Conservation (phyloP, 768 basidiomycete species). For the Termitomyces sp. region DNA sequence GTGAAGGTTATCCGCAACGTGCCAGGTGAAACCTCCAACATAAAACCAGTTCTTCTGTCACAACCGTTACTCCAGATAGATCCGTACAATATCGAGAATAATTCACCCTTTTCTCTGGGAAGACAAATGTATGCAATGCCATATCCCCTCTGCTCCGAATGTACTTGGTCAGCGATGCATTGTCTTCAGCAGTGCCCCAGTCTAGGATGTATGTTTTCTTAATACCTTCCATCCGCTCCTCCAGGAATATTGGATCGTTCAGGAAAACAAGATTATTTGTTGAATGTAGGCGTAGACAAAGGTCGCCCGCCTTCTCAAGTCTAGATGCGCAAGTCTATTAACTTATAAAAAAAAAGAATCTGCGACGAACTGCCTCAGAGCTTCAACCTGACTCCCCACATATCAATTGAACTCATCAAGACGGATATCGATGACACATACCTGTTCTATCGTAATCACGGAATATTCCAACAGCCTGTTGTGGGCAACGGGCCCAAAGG, state of each 20-base stretch:
- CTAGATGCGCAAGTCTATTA: constrained; percentile 15
- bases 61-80: constrained; percentile 1
- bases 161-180: constrained; percentile 27
- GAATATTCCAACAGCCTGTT: constrained; percentile 4
- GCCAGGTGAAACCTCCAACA: constrained; percentile 46
- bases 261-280: constrained; percentile 38
- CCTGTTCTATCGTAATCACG: constrained; percentile 2
- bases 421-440: constrained; percentile 1
- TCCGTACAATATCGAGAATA: not conserved
- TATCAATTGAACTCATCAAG: not conserved
- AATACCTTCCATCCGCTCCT: constrained; percentile 25
- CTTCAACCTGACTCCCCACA: constrained; percentile 14
- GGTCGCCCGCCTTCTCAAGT: constrained; percentile 28
- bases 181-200: constrained; percentile 38
- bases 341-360: not conserved
- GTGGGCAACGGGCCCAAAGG: constrained; percentile 22
- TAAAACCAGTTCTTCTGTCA: constrained; percentile 43
- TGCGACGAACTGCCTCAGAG: constrained; percentile 19
- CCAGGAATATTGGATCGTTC: constrained; percentile 51
- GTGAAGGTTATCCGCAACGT: constrained; percentile 18
- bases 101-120: constrained; percentile 38
- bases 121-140: constrained; percentile 46
- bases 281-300: constrained; percentile 40
- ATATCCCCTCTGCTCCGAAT: constrained; percentile 12
- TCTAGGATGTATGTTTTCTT: constrained; percentile 42